Evolutionary conservation across 257 asterid genomes (phyloP).

Genomic region (Plantago major): DNA sequence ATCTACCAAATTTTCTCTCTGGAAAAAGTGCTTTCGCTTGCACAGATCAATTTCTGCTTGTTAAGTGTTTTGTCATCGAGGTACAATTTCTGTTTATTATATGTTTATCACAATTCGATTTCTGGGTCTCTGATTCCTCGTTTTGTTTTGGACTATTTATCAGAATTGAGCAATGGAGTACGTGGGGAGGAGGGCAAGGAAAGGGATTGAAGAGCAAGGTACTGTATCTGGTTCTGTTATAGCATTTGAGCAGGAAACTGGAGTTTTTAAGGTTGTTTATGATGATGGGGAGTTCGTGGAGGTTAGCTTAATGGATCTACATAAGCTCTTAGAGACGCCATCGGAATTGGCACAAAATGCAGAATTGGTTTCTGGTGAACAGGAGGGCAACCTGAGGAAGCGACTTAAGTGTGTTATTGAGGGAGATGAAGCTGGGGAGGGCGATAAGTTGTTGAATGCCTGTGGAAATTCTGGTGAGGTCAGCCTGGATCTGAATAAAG

Average conservation of each 20-base stretch:
- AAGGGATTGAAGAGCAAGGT: conserved; percentile 40
- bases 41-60: no score
- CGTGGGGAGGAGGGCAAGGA: conserved; percentile 66
- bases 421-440: no score
- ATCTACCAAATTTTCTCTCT: no score
- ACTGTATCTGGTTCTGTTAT: conserved; percentile 42
- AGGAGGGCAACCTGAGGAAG: conserved; percentile 29
- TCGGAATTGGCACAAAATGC: not conserved
- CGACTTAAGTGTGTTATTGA: no score
- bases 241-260: conserved; percentile 43
- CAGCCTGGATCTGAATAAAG: conserved; percentile 44
- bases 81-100: no score
- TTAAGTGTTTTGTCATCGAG: no score
- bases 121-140: conserved; percentile 5
- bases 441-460: conserved; percentile 21
- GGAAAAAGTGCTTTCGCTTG: no score
- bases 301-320: conserved; percentile 38
- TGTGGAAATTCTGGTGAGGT: conserved; percentile 25
- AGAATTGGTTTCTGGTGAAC: conserved; percentile 22
- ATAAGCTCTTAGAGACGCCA: conserved; percentile 29
- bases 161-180: conserved; percentile 51
- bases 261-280: conserved; percentile 50
- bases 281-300: conserved; percentile 75
- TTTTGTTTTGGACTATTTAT: conserved; percentile 7
- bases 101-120: not conserved